Evolutionary conservation across 2,329 filamentous ascomycete genomes (phyloP), one percentile per base, ranked within the genome.

Genomic region (Aspergillus novoparasiticus): DNA sequence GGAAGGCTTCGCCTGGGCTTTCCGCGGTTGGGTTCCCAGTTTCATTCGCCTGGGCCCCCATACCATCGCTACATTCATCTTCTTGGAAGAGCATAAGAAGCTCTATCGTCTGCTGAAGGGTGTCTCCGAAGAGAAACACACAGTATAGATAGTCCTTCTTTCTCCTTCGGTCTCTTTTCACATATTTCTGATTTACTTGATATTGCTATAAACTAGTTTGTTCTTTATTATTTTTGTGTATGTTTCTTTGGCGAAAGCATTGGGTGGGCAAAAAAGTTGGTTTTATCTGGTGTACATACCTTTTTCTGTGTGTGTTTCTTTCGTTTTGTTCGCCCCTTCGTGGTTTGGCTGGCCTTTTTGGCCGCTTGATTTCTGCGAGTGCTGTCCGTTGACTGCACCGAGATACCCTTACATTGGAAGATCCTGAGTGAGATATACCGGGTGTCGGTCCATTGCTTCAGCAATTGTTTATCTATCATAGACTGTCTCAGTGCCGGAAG

Each of bases 71-170:
- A 90, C 87, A 0, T 89, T 90, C 70, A 68, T 90, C 64, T 90
- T 90, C 75, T 78, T 90, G 69, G 87, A 90, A 70, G 86, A 90
- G 74, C 88, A 90, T 71, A 89, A 89, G 79, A 88, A 87, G 78
- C 75, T 88, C 6, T 90, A 88, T 72, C 78, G 80, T 39, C 72
- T 71, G 61, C 65, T 81, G 69, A 82, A 80, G 65, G 71, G 76
- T 10, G 68, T 75, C 16, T 68, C 67, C 32, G 61, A 64, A n/a
- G 87, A 57, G n/a, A 58, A 89, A 89, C 90, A 93, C 54, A 55
- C 61, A 45, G 21, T 58, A 59, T 66, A 68, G 63, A 73, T 53
- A 9, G 39, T 10, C 16, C 3, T 9, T 41, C 6, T 41, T 41
- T 9, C 14, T 41, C 8, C 19, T n/a, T 41, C 6, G 6, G 8